Conservation (phyloP, 1,139 yeast species). For the Magnusiomyces ingens region DNA sequence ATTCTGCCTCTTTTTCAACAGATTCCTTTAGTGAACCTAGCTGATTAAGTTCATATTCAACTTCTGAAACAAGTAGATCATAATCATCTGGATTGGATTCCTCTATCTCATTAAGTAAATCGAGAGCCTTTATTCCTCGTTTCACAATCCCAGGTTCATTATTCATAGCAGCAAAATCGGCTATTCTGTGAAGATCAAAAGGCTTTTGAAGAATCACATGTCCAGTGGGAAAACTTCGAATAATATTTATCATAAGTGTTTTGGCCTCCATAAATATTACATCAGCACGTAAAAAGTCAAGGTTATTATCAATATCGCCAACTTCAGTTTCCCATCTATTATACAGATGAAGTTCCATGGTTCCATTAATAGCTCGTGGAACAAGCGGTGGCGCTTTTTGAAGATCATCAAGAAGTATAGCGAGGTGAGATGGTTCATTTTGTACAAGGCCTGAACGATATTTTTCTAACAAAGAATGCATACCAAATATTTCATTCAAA, state of each 20-base stretch:
- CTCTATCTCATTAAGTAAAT: constrained; percentile 31
- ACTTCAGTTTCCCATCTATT: constrained; percentile 36
- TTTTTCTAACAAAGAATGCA: constrained; percentile 35
- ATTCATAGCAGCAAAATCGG: constrained; percentile 32
- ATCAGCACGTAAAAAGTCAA: constrained; percentile 34
- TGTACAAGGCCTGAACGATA: constrained; percentile 25
- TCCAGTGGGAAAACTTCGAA: constrained; percentile 34
- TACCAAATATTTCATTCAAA: constrained; percentile 35
- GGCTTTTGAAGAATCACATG: constrained; percentile 28
- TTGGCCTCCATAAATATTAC: constrained; percentile 36
- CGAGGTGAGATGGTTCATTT: constrained; percentile 25
- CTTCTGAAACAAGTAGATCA: constrained; percentile 31
- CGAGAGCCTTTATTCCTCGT: constrained; percentile 35
- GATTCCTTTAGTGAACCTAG: constrained; percentile 34
- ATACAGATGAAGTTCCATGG: constrained; percentile 32
- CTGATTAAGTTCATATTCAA: constrained; percentile 35
- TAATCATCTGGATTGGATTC: constrained; percentile 29
- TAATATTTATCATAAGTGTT: constrained; percentile 34
- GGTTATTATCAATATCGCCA: constrained; percentile 30
- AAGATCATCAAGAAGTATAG: constrained; percentile 29
- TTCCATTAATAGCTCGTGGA: constrained; percentile 31
- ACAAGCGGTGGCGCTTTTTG: constrained; percentile 32
- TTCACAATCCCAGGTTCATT: constrained; percentile 31
- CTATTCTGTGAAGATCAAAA: constrained; percentile 30
- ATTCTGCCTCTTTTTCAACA: constrained; percentile 31